A percentile compares a stretch with the other conserved stretches of the same genome.
phyloP scores from a whole-genome alignment of 2,329 filamentous ascomycete genomes.

The Myriangium duriaei region DNA sequence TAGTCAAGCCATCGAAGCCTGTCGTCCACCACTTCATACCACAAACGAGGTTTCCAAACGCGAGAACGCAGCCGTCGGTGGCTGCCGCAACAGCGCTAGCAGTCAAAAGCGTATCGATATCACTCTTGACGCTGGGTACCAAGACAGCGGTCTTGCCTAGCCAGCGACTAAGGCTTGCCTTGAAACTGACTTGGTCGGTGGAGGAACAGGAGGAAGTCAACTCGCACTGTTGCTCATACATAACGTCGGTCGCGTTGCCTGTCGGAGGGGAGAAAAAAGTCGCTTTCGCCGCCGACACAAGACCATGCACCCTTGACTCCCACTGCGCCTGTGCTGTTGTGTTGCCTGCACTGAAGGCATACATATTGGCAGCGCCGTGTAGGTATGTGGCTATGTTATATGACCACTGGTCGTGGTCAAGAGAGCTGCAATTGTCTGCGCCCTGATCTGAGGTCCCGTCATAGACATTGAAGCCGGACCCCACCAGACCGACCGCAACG shows the following conservation, averaged over 20 bases:
- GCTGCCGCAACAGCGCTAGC: slow-evolving; percentile 43
- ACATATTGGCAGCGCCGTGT: no score
- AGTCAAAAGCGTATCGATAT: slow-evolving; percentile 36
- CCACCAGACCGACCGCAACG: slow-evolving; percentile 41
- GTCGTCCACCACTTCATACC: slow-evolving; percentile 29
- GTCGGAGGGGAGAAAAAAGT: slow-evolving; percentile 45
- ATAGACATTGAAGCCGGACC: slow-evolving; percentile 28
- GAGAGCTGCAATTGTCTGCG: slow-evolving; percentile 30
- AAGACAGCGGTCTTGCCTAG: slow-evolving; percentile 30
- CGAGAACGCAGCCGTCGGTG: slow-evolving; percentile 39
- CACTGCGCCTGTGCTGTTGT: no score
- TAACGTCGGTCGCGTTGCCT: slow-evolving; percentile 39
- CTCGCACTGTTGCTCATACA: slow-evolving; percentile 59
- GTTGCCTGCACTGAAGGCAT: no score
- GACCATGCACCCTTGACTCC: slow-evolving; percentile 44
- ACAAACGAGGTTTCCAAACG: slow-evolving; percentile 25
- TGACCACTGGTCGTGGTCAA: slow-evolving; percentile 35
- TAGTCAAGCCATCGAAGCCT: slow-evolving; percentile 31
- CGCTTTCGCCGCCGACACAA: slow-evolving; percentile 40
- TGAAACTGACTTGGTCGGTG: slow-evolving; percentile 62
- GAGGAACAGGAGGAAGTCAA: no score
- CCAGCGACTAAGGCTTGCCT: slow-evolving; percentile 49
- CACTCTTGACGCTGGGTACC: slow-evolving; percentile 23
- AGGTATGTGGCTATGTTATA: slow-evolving; percentile 32
- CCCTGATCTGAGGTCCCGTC: slow-evolving; percentile 35